These are phyloP conservation scores for Earliella scabrosa DNA, from an alignment of 1,284 basidiomycete species.

Conservation along the genomic window DNA sequence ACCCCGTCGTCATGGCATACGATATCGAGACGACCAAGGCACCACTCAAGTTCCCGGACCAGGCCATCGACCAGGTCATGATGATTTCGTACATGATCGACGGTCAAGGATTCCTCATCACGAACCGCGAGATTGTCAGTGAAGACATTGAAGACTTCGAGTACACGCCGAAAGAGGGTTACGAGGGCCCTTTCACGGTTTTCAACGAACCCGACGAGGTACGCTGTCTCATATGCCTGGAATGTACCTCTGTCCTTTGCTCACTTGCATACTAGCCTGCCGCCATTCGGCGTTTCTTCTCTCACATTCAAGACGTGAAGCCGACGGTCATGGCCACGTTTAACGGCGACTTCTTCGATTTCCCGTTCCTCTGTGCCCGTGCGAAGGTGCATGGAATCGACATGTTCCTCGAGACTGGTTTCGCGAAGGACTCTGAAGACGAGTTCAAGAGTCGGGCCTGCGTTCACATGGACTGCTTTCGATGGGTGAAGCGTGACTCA, in stretches of 20 bases:
- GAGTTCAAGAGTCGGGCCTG: conserved; percentile 96
- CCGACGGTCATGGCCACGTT: conserved; percentile 99
- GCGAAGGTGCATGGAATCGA: conserved; percentile 91
- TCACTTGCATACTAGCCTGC: conserved; percentile 53
- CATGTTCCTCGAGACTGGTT: conserved; percentile 96
- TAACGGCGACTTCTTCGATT: conserved; percentile 99
- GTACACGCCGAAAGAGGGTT: conserved; percentile 98
- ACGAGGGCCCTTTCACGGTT: conserved; percentile 95
- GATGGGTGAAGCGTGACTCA: conserved; percentile 99
- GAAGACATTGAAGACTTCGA: conserved; percentile 99
- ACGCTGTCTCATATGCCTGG: conserved; percentile 23
- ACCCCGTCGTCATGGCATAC: conserved; percentile 98
- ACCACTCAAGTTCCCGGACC: conserved; percentile 98
- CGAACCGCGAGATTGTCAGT: conserved; percentile 95
- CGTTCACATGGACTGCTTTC: conserved; percentile 99
- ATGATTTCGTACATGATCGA: conserved; percentile 99
- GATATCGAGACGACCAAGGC: conserved; percentile 99
- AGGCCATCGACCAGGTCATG: conserved; percentile 97
- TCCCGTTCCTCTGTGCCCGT: conserved; percentile 94
- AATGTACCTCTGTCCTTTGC: background rate
- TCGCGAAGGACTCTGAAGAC: conserved; percentile 89
- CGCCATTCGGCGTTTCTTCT: conserved; percentile 88
- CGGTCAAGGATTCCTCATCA: conserved; percentile 96
- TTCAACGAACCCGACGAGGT: conserved; percentile 97
- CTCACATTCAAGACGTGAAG: conserved; percentile 90